These are phyloP conservation scores for Salix suchowensis DNA, from an alignment of 345 rosid genomes.

Conservation along the genomic window DNA sequence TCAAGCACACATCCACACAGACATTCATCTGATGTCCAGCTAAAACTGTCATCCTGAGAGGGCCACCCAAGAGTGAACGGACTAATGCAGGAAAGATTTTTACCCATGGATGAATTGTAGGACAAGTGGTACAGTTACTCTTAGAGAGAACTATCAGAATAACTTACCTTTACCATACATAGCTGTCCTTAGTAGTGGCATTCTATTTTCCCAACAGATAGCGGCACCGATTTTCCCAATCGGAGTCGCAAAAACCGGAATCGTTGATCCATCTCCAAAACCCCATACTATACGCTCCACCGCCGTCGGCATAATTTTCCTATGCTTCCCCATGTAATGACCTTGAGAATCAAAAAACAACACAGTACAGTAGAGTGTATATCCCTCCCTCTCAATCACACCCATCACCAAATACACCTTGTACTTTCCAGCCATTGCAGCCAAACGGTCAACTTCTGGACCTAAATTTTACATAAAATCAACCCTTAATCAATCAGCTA, in stretches of 20 bases:
- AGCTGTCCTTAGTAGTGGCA: constrained; percentile 92
- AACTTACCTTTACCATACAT: constrained; percentile 83
- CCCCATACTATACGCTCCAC: constrained; percentile 93
- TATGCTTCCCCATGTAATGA: constrained; percentile 76
- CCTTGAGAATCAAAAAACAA: constrained; percentile 82
- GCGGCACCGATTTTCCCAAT: constrained; percentile 88
- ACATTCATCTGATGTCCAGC: neutral
- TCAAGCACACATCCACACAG: no score
- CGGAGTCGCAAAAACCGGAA: constrained; percentile 76
- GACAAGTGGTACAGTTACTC: no score
- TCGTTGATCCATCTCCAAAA: constrained; percentile 88
- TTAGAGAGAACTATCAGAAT: neutral
- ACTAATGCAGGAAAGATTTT: neutral
- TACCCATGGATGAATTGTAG: neutral
- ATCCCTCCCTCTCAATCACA: constrained; percentile 90
- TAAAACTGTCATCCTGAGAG: neutral
- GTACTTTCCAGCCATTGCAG: constrained; percentile 80
- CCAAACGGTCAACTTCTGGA: constrained; percentile 76
- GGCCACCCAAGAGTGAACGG: no score
- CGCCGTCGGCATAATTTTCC: constrained; percentile 90
- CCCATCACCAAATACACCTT: constrained; percentile 86
- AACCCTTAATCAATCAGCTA: no score
- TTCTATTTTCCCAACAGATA: constrained; percentile 90
- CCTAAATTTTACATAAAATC: constrained; percentile 34
- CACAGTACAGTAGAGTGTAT: constrained; percentile 75